These are phyloP conservation scores for Fusarium pseudoanthophilum DNA, from an alignment of 2,329 filamentous ascomycete genomes.

Conservation along the genomic window DNA sequence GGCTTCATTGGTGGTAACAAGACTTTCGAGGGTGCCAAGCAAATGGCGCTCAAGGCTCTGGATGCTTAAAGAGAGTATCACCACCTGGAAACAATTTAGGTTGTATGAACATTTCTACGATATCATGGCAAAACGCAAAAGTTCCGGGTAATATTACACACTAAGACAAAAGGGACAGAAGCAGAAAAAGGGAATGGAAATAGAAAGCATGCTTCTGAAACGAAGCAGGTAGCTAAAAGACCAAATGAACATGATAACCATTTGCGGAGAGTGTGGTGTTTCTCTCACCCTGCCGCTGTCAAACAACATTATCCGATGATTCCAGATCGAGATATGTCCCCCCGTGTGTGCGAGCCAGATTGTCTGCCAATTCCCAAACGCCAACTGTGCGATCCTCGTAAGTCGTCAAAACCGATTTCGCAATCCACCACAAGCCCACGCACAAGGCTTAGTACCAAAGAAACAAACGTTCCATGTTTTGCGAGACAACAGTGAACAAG, in stretches of 20 bases:
- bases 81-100: background rate
- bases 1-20: constrained; percentile 97
- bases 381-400: constrained; percentile 46
- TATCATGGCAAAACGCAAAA: constrained; percentile 5
- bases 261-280: constrained; percentile 22
- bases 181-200: constrained; percentile 12
- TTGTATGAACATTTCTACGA: constrained; percentile 1
- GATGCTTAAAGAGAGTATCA: constrained; percentile 49
- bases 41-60: constrained; percentile 84
- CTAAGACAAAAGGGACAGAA: constrained; percentile 1
- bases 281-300: constrained; percentile 22
- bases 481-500: constrained; percentile 1
- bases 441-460: constrained; percentile 28
- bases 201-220: constrained; percentile 32
- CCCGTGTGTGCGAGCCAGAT: constrained; percentile 41
- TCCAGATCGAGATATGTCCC: constrained; percentile 39
- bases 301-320: constrained; percentile 38
- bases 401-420: constrained; percentile 43
- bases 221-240: constrained; percentile 37
- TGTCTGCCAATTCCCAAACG: constrained; percentile 45
- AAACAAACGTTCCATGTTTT: constrained; percentile 22
- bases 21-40: constrained; percentile 86
- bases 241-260: constrained; percentile 40
- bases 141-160: constrained; percentile 11
- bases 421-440: constrained; percentile 33